Conservation (phyloP, 306 rosid species). For the Quercus berberidifolia region DNA sequence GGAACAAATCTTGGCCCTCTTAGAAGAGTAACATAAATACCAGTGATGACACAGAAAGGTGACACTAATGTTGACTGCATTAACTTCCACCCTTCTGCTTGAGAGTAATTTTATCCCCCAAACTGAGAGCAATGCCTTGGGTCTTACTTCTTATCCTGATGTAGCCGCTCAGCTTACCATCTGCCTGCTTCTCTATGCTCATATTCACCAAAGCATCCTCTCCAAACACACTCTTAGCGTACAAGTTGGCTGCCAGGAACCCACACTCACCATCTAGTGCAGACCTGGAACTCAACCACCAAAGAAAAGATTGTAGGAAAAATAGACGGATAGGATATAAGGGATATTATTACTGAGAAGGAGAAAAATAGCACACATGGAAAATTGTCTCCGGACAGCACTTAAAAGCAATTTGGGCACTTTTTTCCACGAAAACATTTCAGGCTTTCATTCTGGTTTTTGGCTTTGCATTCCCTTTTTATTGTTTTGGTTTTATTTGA, state of each 20-base stretch:
- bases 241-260: constrained; percentile 90
- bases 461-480: neutral
- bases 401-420: neutral
- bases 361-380: neutral
- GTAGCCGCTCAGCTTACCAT: constrained; percentile 88
- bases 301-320: constrained; percentile 1
- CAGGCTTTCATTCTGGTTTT: neutral
- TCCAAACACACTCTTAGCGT: constrained; percentile 96
- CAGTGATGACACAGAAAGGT: neutral
- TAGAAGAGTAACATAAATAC: neutral
- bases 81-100: constrained; percentile 77
- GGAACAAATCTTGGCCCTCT: neutral
- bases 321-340: constrained; percentile 1
- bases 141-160: constrained; percentile 99
- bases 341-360: neutral
- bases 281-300: constrained; percentile 46
- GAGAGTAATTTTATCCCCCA: constrained; percentile 97
- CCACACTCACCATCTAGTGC: constrained; percentile 98
- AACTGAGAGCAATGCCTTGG: constrained; percentile 97
- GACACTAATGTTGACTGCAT: neutral
- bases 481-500: neutral
- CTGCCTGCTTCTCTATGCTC: constrained; percentile 88
- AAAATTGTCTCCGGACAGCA: neutral
- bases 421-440: neutral
- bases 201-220: constrained; percentile 97